Evolutionary conservation across 2,329 filamentous ascomycete species (phyloP).

Genomic region (Fusarium stilboides): DNA sequence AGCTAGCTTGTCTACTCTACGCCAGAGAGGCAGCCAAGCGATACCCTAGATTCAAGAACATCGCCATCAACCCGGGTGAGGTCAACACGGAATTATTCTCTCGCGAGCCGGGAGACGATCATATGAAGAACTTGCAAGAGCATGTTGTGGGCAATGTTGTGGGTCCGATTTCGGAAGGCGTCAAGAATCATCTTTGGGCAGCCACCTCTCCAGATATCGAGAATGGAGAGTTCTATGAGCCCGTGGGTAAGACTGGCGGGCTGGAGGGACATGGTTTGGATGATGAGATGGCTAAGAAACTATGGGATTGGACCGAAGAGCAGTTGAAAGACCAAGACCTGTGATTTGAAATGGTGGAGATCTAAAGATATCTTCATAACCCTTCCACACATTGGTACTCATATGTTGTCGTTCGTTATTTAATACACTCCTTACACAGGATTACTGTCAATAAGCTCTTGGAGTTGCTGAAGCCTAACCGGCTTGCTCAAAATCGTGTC

Average conservation of each 20-base stretch:
- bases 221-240: constrained; percentile 18
- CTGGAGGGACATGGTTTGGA: neutral
- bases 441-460: neutral
- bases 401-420: neutral
- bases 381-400: neutral
- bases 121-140: constrained; percentile 10
- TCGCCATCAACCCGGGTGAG: constrained; percentile 14
- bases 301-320: constrained; percentile 22
- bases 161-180: neutral
- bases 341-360: neutral
- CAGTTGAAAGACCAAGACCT: neutral
- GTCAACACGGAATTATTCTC: constrained; percentile 3
- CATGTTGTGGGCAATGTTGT: neutral
- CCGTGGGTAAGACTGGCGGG: constrained; percentile 10
- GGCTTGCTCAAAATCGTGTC: constrained; percentile 10
- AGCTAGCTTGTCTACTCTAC: neutral
- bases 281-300: neutral
- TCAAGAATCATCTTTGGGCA: constrained; percentile 20
- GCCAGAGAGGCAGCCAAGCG: neutral
- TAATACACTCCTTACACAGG: neutral
- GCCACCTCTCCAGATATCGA: accelerated
- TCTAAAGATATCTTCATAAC: neutral
- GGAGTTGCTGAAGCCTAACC: accelerated
- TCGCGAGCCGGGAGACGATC: neutral
- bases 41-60: constrained; percentile 1